Conservation (phyloP, 2,329 filamentous ascomycete species). For the Microcyclosporella mali region DNA sequence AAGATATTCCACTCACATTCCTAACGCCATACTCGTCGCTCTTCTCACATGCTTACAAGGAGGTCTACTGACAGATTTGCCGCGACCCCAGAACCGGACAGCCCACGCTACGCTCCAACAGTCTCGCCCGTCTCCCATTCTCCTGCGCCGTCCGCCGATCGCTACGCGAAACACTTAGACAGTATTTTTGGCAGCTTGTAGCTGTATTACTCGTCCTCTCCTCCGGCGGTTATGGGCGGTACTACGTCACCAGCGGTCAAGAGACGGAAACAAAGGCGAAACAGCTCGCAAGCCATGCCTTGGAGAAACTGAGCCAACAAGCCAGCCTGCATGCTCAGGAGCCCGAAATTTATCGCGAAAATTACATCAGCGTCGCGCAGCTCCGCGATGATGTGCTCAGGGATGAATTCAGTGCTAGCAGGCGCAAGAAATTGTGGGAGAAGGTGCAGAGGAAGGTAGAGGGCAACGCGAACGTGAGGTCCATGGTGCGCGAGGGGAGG, state of each 20-base stretch:
- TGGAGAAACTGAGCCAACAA: conserved; percentile 76
- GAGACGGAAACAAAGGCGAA: conserved; percentile 70
- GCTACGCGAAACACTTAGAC: conserved; percentile 71
- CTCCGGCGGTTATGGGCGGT: conserved; percentile 56
- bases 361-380: conserved; percentile 81
- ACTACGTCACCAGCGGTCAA: conserved; percentile 56
- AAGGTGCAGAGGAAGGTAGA: conserved; percentile 80
- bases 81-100: conserved; percentile 54
- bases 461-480: conserved; percentile 85
- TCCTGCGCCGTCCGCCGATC: conserved; percentile 71
- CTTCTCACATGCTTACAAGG: conserved; percentile 15
- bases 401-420: conserved; percentile 67
- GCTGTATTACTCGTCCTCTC: conserved; percentile 49
- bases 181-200: conserved; percentile 81
- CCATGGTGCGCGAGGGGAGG: conserved; percentile 59
- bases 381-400: conserved; percentile 85
- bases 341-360: conserved; percentile 59
- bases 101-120: conserved; percentile 68
- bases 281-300: conserved; percentile 71
- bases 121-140: conserved; percentile 87
- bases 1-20: conserved; percentile 38
- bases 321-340: conserved; percentile 69
- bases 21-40: background rate
- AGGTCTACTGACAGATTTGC: conserved; percentile 74
- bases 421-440: conserved; percentile 77